These are phyloP conservation scores for Penicillium flavigenum DNA, from an alignment of 495 filamentous ascomycete genomes.

Conservation along the genomic window DNA sequence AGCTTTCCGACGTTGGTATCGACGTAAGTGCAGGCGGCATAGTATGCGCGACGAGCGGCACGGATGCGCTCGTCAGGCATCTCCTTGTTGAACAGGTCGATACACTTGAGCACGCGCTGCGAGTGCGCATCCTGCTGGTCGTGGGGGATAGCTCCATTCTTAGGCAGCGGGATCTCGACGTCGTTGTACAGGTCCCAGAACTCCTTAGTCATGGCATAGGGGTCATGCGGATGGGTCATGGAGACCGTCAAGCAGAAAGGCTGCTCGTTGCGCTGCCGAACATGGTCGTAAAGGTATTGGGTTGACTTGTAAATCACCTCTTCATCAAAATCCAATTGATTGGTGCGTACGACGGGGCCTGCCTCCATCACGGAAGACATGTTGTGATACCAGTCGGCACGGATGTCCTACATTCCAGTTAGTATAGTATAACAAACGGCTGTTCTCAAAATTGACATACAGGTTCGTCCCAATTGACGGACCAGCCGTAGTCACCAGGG, in stretches of 20 bases:
- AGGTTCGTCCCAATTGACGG: slow-evolving; percentile 85
- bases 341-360: slow-evolving; percentile 76
- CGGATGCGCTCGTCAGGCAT: slow-evolving; percentile 78
- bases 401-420: slow-evolving; percentile 52
- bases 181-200: slow-evolving; percentile 87
- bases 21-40: slow-evolving; percentile 84
- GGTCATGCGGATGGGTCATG: slow-evolving; percentile 88
- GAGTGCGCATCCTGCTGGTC: slow-evolving; percentile 81
- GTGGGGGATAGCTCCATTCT: slow-evolving; percentile 64
- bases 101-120: slow-evolving; percentile 74
- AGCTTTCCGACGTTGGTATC: slow-evolving; percentile 84
- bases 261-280: slow-evolving; percentile 64
- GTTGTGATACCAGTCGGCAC: slow-evolving; percentile 91
- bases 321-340: slow-evolving; percentile 93
- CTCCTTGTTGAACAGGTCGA: slow-evolving; percentile 73
- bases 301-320: slow-evolving; percentile 83
- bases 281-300: slow-evolving; percentile 82
- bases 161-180: slow-evolving; percentile 79
- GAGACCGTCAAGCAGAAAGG: slow-evolving; percentile 89
- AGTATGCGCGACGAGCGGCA: slow-evolving; percentile 79
- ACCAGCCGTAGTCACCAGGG: slow-evolving; percentile 87
- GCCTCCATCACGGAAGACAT: slow-evolving; percentile 85
- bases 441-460: slow-evolving; percentile 27
- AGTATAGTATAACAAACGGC: slow-evolving; percentile 8
- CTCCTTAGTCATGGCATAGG: slow-evolving; percentile 83